Evolutionary conservation across 2,329 filamentous ascomycete species (phyloP).

Genomic region (Talaromyces piceae): DNA sequence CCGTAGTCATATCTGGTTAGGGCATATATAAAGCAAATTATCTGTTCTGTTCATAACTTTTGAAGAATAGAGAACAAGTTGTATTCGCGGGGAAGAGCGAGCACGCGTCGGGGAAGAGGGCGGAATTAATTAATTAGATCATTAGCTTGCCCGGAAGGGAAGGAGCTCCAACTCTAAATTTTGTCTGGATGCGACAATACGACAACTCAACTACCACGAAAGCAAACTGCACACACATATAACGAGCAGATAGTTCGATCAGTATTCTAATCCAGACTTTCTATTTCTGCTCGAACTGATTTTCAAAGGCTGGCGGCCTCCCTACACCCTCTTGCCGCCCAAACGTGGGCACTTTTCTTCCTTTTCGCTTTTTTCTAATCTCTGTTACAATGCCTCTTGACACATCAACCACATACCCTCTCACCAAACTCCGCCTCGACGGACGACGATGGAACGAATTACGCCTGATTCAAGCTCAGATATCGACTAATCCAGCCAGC

Average conservation of each 20-base stretch:
- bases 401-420: conserved; percentile 80
- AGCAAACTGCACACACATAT: neutral
- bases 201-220: neutral
- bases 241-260: neutral
- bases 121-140: too few species aligned
- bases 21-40: too few species aligned
- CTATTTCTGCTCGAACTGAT: neutral
- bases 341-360: neutral
- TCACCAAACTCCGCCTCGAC: conserved; percentile 75
- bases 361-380: neutral
- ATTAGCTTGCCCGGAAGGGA: conserved; percentile 15
- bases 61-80: too few species aligned
- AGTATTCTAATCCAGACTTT: neutral
- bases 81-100: neutral
- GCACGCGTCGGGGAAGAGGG: neutral
- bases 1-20: conserved; percentile 20
- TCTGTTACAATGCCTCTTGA: conserved; percentile 92
- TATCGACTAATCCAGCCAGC: conserved; percentile 84
- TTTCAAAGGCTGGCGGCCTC: neutral
- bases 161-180: conserved; percentile 17
- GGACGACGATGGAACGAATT: conserved; percentile 96
- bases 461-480: conserved; percentile 77
- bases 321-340: neutral
- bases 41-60: too few species aligned
- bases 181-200: neutral